Conservation (phyloP, 306 rosid genomes). For the Hippophae rhamnoides region DNA sequence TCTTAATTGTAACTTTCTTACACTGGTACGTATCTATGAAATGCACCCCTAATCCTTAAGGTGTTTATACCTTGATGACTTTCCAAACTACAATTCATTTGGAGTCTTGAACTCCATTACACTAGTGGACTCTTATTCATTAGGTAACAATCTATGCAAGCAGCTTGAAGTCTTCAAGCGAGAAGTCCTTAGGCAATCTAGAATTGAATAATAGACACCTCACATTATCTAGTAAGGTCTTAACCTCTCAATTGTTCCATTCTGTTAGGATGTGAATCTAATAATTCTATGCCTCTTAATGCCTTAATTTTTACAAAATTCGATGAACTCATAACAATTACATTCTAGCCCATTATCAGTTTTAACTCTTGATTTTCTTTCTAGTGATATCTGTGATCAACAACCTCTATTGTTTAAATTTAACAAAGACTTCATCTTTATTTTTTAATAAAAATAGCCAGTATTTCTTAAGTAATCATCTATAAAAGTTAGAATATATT, state of each 20-base stretch:
- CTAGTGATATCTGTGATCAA: no score
- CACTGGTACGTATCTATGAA: background rate
- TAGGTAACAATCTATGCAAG: background rate
- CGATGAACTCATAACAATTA: no score
- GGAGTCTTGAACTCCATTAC: no score
- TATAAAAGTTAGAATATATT: no score
- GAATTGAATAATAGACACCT: background rate
- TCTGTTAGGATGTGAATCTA: background rate
- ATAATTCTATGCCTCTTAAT: background rate
- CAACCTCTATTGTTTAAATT: no score
- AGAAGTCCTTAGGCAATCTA: background rate
- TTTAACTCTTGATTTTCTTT: no score
- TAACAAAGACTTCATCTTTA: no score
- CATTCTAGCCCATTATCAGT: no score
- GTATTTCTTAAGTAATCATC: no score
- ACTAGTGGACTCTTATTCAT: background rate
- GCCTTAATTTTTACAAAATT: background rate
- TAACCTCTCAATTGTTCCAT: background rate
- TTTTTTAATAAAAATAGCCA: no score
- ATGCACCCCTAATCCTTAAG: background rate
- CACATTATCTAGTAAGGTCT: background rate
- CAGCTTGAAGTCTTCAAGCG: background rate
- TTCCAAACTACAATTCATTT: background rate
- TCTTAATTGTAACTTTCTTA: background rate
- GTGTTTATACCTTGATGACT: background rate